Evolutionary conservation across 225 moss, liverwort and hornwort species (phyloP).

Genomic region (Pleurozium schreberi): DNA sequence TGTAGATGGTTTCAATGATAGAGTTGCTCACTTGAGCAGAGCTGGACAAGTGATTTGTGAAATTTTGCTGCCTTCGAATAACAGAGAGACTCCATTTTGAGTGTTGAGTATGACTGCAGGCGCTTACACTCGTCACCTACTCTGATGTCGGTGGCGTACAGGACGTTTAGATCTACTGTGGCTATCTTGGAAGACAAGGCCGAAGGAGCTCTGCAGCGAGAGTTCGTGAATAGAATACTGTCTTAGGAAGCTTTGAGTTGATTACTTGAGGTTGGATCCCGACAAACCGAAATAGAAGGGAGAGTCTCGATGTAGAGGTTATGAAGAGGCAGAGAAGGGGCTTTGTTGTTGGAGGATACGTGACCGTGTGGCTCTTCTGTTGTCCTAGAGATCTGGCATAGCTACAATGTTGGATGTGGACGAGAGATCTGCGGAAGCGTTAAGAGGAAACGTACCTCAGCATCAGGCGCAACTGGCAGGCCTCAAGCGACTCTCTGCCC

Average conservation of each 20-base stretch:
- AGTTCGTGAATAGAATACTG: not conserved
- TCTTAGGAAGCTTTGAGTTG: not conserved
- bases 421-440: conserved; percentile 31
- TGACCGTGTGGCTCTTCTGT: not conserved
- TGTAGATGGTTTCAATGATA: not conserved
- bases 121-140: not conserved
- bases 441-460: conserved; percentile 16
- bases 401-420: conserved; percentile 67
- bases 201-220: not conserved
- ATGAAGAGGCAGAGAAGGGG: not conserved
- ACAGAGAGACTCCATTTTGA: not conserved
- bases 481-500: conserved; percentile 74
- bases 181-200: not conserved
- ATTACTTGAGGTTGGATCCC: not conserved
- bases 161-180: not conserved
- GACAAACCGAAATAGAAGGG: not conserved
- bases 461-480: conserved; percentile 74
- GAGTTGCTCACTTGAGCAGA: not conserved
- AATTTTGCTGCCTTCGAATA: not conserved
- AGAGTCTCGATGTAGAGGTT: not conserved
- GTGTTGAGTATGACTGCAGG: not conserved
- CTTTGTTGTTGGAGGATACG: not conserved
- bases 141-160: not conserved
- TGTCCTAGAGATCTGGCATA: not conserved
- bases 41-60: not conserved